phyloP scores from a whole-genome alignment of 2,329 filamentous ascomycete species.

The Ascochyta fabae region DNA sequence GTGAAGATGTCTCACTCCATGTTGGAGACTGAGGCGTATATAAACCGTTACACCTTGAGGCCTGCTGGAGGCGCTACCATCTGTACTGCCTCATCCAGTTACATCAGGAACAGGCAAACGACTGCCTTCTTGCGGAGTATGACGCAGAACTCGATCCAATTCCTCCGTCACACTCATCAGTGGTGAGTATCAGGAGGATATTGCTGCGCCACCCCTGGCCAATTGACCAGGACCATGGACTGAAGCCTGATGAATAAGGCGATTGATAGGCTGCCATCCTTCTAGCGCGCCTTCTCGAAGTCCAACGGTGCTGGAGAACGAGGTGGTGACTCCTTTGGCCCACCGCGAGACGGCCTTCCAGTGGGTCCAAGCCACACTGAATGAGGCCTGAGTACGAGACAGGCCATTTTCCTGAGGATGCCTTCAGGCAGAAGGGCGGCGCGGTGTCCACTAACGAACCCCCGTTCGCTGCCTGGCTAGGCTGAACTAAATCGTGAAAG shows the following conservation, averaged over 20 bases:
- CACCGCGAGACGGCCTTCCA: slow-evolving; percentile 31
- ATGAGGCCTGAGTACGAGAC: slow-evolving; percentile 27
- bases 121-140: slow-evolving; percentile 40
- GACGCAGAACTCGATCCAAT: slow-evolving; percentile 32
- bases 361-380: slow-evolving; percentile 34
- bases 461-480: slow-evolving; percentile 41
- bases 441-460: slow-evolving; percentile 29
- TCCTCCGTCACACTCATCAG: slow-evolving; percentile 26
- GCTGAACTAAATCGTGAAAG: slow-evolving; percentile 25
- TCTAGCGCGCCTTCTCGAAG: slow-evolving; percentile 37
- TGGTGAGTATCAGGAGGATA: slow-evolving; percentile 19
- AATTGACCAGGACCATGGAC: slow-evolving; percentile 28
- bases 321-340: slow-evolving; percentile 38
- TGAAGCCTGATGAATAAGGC: slow-evolving; percentile 33
- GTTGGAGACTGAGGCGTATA: slow-evolving; percentile 16
- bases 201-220: slow-evolving; percentile 34
- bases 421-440: slow-evolving; percentile 36
- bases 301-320: slow-evolving; percentile 19
- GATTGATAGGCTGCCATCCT: slow-evolving; percentile 35
- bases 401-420: slow-evolving; percentile 27
- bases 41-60: slow-evolving; percentile 31
- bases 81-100: slow-evolving; percentile 26
- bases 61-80: slow-evolving; percentile 34
- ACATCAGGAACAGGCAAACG: slow-evolving; percentile 33
- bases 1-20: slow-evolving; percentile 2